Evolutionary conservation across 78 protist genomes (phyloP).

Genomic region (Dictyostelium capitatum): DNA sequence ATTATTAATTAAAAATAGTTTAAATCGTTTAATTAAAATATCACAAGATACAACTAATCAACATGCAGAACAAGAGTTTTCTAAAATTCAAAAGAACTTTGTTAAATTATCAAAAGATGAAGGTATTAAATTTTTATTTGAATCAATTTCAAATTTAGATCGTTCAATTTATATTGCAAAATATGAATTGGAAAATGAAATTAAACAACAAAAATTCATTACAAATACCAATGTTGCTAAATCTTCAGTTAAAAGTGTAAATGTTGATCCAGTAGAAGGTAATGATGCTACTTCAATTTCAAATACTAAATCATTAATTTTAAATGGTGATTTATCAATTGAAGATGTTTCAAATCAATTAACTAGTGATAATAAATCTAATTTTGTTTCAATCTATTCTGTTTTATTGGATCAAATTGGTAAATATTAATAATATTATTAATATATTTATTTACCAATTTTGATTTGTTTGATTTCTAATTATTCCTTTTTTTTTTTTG

Average conservation of each 20-base stretch:
- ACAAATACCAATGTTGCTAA: neutral
- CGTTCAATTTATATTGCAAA: neutral
- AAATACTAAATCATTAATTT: slow-evolving; percentile 16
- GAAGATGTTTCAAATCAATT: neutral
- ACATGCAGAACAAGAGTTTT: neutral
- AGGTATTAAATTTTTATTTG: slow-evolving; percentile 1
- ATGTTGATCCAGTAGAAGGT: neutral
- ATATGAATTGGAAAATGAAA: neutral
- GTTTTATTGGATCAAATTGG: slow-evolving; percentile 29
- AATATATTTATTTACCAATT: neutral
- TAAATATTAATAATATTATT: neutral
- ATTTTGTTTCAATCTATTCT: slow-evolving; percentile 41
- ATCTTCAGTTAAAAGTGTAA: neutral
- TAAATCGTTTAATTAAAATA: slow-evolving; percentile 18
- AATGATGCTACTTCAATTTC: neutral
- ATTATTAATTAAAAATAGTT: neutral
- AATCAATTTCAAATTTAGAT: neutral
- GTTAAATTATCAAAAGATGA: neutral
- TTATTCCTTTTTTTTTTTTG: neutral
- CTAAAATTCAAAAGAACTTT: slow-evolving; percentile 2
- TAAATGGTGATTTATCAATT: slow-evolving; percentile 14
- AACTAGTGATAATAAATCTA: neutral
- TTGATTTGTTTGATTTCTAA: neutral
- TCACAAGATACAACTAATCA: neutral
- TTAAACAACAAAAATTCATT: neutral